A percentile compares a stretch with the other conserved stretches of the same genome.
phyloP scores from a whole-genome alignment of 23 red algal species.

The Gracilaria gracilis region DNA sequence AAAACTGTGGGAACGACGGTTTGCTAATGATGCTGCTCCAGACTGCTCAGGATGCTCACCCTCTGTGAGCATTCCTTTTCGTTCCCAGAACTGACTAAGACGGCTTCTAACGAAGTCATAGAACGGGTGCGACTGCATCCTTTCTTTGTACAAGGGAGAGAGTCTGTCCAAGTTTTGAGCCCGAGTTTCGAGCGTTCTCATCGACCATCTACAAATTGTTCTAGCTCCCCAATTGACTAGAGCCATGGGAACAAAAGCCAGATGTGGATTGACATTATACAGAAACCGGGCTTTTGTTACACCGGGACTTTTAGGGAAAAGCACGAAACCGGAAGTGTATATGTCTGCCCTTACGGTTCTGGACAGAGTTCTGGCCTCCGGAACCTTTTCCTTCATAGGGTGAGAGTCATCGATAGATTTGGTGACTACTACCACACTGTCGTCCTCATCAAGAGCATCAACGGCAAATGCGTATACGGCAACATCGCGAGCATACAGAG shows the following conservation, averaged over 20 bases:
- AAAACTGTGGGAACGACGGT: slow-evolving; percentile 49
- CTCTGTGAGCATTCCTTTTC: slow-evolving; percentile 41
- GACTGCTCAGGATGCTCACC: background rate
- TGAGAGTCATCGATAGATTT: slow-evolving; percentile 37
- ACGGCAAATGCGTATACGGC: slow-evolving; percentile 68
- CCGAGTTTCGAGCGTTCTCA: slow-evolving; percentile 60
- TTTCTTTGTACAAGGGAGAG: slow-evolving; percentile 45
- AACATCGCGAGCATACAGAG: slow-evolving; percentile 66
- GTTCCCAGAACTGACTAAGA: slow-evolving; percentile 46
- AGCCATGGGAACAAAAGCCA: slow-evolving; percentile 67
- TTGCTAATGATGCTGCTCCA: background rate
- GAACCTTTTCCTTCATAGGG: slow-evolving; percentile 35
- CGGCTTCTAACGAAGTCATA: slow-evolving; percentile 46
- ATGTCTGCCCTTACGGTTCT: slow-evolving; percentile 44
- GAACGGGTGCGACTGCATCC: slow-evolving; percentile 34
- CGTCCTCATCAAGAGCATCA: slow-evolving; percentile 76
- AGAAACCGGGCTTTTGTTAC: slow-evolving; percentile 58
- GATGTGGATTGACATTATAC: slow-evolving; percentile 71
- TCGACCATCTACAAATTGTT: slow-evolving; percentile 62
- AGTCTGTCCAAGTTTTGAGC: slow-evolving; percentile 62
- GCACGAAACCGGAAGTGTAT: slow-evolving; percentile 62
- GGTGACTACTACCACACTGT: slow-evolving; percentile 29
- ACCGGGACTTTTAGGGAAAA: slow-evolving; percentile 54
- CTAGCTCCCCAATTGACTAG: slow-evolving; percentile 80
- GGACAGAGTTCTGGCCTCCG: background rate